Evolutionary conservation across 208 protist genomes (phyloP).

Genomic region (Willaertia magna): DNA sequence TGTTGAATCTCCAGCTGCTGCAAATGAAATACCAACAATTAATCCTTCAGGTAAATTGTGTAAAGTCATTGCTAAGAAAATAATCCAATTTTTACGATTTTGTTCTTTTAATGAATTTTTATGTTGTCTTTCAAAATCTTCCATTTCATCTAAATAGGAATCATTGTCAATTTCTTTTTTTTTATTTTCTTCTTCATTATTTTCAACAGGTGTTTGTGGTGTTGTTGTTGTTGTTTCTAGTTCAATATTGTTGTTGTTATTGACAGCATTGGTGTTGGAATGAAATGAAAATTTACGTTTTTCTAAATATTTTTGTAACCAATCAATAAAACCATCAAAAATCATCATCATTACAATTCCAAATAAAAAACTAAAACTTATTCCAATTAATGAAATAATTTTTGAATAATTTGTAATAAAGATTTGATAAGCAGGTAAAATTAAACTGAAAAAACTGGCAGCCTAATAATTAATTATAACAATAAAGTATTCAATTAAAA

Average conservation of each 20-base stretch:
- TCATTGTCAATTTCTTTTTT: neutral
- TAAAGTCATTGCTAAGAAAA: neutral
- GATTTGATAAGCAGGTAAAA: neutral
- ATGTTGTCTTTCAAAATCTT: neutral
- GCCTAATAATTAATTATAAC: too few species aligned
- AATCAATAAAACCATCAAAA: neutral
- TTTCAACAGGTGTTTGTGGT: neutral
- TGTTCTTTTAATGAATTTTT: neutral
- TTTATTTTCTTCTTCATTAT: neutral
- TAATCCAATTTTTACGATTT: neutral
- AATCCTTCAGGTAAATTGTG: neutral
- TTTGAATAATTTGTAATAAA: neutral
- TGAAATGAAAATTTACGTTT: too few species aligned
- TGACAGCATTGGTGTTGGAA: too few species aligned
- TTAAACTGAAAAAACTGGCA: neutral
- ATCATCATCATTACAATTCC: neutral
- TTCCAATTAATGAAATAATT: neutral
- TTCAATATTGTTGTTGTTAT: too few species aligned
- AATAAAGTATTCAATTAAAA: too few species aligned
- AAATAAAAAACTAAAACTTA: neutral
- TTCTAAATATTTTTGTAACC: neutral
- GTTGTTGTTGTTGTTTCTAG: neutral
- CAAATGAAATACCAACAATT: neutral
- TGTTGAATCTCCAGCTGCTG: neutral
- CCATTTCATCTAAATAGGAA: neutral